Evolutionary conservation across 1,139 yeast genomes (phyloP).

Genomic region (Debaryomyces sp.): DNA sequence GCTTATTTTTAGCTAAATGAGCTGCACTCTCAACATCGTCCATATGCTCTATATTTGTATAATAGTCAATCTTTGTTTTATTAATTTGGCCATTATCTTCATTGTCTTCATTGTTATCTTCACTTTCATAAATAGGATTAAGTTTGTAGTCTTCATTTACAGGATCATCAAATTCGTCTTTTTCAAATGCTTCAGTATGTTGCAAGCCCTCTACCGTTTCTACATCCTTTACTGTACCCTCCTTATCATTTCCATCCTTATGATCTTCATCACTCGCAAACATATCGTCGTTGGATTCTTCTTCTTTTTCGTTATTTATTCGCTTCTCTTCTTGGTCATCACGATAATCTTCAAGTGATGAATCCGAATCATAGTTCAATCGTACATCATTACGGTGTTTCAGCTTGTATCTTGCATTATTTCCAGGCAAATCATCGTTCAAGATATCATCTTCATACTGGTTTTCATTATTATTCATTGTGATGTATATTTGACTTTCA

Average conservation of each 20-base stretch:
- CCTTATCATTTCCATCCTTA: constrained; percentile 14
- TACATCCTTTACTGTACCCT: constrained; percentile 5
- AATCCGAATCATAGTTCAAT: constrained; percentile 39
- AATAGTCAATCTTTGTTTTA: constrained; percentile 16
- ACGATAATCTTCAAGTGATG: constrained; percentile 24
- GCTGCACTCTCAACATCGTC: neutral
- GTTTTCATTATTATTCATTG: constrained; percentile 7
- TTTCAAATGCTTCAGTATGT: constrained; percentile 1
- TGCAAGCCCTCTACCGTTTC: neutral
- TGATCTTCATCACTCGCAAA: constrained; percentile 34
- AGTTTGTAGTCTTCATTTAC: neutral
- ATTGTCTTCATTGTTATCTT: constrained; percentile 5
- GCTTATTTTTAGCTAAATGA: neutral
- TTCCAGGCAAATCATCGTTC: constrained; percentile 28
- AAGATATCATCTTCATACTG: constrained; percentile 20
- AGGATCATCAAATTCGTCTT: constrained; percentile 5
- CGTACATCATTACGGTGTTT: constrained; percentile 23
- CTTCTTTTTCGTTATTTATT: constrained; percentile 14
- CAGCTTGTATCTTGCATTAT: constrained; percentile 24
- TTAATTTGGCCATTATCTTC: constrained; percentile 10
- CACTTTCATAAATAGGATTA: neutral
- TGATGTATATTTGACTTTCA: constrained; percentile 3
- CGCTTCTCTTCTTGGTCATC: constrained; percentile 7
- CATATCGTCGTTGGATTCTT: constrained; percentile 37
- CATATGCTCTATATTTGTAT: constrained; percentile 19